phyloP scores from a whole-genome alignment of 148 eudicot species.

The Dysphania ambrosioides region DNA sequence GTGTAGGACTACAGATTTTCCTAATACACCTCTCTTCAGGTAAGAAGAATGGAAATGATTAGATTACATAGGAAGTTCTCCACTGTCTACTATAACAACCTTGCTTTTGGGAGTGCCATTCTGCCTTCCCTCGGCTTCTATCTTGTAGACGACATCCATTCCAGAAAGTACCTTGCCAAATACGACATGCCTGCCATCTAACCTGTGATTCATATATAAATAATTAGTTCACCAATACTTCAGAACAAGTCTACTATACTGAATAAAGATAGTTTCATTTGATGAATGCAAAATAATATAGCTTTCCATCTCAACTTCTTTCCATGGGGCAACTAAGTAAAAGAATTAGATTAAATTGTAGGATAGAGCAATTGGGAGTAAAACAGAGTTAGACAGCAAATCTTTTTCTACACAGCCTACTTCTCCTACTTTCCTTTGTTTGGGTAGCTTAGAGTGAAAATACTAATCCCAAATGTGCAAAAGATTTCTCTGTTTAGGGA shows the following conservation, averaged over 20 bases:
- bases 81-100: conserved; percentile 78
- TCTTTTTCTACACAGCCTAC: too few species aligned
- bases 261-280: background rate
- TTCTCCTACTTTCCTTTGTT: too few species aligned
- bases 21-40: background rate
- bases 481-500: background rate
- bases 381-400: too few species aligned
- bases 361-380: too few species aligned
- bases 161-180: conserved; percentile 97
- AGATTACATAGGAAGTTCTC: conserved; percentile 78
- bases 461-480: background rate
- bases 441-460: too few species aligned
- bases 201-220: conserved; percentile 46
- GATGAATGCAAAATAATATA: background rate
- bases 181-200: conserved; percentile 95
- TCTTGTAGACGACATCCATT: conserved; percentile 95
- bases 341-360: too few species aligned
- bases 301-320: background rate
- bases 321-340: too few species aligned
- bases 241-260: background rate
- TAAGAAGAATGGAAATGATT: too few species aligned
- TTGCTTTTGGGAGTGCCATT: conserved; percentile 88
- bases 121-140: conserved; percentile 95
- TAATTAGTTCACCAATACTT: background rate
- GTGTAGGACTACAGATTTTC: background rate